Conservation (phyloP, 2,329 filamentous ascomycete species). For the Xylariaceae sp. region DNA sequence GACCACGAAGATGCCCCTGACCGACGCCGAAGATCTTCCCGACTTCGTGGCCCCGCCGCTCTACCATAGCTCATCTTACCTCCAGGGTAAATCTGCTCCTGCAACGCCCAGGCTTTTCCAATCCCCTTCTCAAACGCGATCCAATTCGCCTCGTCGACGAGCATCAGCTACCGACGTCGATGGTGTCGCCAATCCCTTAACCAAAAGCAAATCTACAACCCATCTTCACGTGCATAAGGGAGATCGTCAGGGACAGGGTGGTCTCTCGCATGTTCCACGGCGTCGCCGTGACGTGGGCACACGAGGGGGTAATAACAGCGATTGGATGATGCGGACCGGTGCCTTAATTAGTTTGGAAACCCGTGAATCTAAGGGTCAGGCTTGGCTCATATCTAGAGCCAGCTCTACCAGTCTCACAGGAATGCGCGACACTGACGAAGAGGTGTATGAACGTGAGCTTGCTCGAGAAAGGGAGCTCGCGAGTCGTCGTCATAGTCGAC, state of each 20-base stretch:
- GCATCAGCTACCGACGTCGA: slow-evolving; percentile 34
- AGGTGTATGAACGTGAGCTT: slow-evolving; percentile 47
- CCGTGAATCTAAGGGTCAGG: slow-evolving; percentile 62
- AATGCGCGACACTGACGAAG: slow-evolving; percentile 47
- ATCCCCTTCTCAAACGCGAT: slow-evolving; percentile 47
- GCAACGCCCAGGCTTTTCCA: slow-evolving; percentile 59
- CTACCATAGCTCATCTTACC: slow-evolving; percentile 46
- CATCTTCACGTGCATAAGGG: slow-evolving; percentile 40
- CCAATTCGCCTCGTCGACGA: slow-evolving; percentile 41
- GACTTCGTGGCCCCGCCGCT: slow-evolving; percentile 34
- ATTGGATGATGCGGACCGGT: slow-evolving; percentile 61
- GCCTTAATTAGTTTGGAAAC: slow-evolving; percentile 57
- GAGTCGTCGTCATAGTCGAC: slow-evolving; percentile 45
- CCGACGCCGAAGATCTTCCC: slow-evolving; percentile 46
- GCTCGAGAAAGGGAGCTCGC: slow-evolving; percentile 45
- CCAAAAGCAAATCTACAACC: slow-evolving; percentile 60
- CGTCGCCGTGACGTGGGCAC: slow-evolving; percentile 31
- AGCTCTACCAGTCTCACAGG: slow-evolving; percentile 59
- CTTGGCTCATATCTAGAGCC: slow-evolving; percentile 61
- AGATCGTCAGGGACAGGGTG: slow-evolving; percentile 22
- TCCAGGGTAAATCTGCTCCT: slow-evolving; percentile 58
- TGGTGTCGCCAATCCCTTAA: slow-evolving; percentile 32
- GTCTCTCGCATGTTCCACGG: slow-evolving; percentile 25
- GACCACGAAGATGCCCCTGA: slow-evolving; percentile 55
- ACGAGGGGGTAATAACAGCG: slow-evolving; percentile 45